Conservation (phyloP, 2,329 filamentous ascomycete species). For the Clarireedia homoeocarpa region DNA sequence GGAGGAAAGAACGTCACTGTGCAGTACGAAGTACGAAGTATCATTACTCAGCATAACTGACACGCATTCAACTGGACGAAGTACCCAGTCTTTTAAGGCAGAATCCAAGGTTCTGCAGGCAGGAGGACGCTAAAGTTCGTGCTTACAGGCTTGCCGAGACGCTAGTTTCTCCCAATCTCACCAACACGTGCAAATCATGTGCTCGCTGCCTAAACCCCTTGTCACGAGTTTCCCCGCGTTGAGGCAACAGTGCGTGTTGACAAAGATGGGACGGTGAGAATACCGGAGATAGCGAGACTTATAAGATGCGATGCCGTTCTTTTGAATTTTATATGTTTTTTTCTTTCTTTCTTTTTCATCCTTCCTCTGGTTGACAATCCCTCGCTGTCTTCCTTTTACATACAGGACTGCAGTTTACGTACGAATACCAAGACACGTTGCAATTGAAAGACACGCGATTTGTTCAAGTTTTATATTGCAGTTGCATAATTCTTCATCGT, state of each 20-base stretch:
- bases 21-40: too few species aligned
- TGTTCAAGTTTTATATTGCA: background rate
- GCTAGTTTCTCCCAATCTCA: background rate
- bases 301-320: background rate
- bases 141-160: background rate
- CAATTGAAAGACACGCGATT: background rate
- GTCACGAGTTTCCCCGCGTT: background rate
- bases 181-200: background rate
- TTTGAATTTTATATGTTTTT: too few species aligned
- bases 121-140: background rate
- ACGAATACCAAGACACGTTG: background rate
- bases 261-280: background rate
- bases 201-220: background rate
- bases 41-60: too few species aligned
- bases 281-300: background rate
- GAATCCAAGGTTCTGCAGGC: too few species aligned
- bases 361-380: too few species aligned
- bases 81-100: too few species aligned
- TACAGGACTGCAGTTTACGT: too few species aligned
- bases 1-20: too few species aligned
- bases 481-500: background rate
- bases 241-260: background rate
- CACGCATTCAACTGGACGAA: too few species aligned
- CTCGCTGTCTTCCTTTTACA: too few species aligned
- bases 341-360: too few species aligned